Conservation (phyloP, 306 rosid genomes). For the Hylodesmum podocarpum region DNA sequence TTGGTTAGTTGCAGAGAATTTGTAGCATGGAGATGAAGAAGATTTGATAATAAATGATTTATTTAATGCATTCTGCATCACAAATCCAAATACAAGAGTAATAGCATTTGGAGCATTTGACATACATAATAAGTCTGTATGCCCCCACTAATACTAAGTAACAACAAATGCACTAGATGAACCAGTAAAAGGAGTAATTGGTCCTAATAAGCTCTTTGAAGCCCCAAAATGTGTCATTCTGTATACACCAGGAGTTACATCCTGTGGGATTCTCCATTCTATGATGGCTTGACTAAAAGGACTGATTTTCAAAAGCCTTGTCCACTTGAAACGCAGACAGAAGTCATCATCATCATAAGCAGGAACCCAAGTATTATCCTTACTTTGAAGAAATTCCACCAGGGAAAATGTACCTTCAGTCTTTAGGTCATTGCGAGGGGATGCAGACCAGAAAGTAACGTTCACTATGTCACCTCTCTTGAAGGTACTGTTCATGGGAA, state of each 20-base stretch:
- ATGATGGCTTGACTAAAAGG: constrained; percentile 61
- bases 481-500: constrained; percentile 69
- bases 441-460: constrained; percentile 80
- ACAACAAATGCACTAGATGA: constrained; percentile 89
- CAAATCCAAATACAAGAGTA: not conserved
- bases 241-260: constrained; percentile 69
- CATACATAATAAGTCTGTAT: not conserved
- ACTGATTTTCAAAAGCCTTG: constrained; percentile 72
- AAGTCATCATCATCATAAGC: constrained; percentile 91
- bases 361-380: constrained; percentile 70
- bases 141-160: constrained; percentile 40
- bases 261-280: constrained; percentile 81
- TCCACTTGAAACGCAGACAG: constrained; percentile 87
- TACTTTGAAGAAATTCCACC: constrained; percentile 68
- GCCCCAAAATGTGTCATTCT: constrained; percentile 88
- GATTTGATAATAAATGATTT: not conserved
- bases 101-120: not conserved
- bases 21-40: not conserved
- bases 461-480: constrained; percentile 64
- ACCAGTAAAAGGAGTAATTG: constrained; percentile 77
- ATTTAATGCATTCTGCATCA: constrained; percentile 1
- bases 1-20: not conserved
- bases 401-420: constrained; percentile 92
- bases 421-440: constrained; percentile 93
- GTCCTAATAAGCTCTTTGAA: constrained; percentile 60